Conservation (phyloP, 768 basidiomycete genomes). For the Sporobolomyces roseus region DNA sequence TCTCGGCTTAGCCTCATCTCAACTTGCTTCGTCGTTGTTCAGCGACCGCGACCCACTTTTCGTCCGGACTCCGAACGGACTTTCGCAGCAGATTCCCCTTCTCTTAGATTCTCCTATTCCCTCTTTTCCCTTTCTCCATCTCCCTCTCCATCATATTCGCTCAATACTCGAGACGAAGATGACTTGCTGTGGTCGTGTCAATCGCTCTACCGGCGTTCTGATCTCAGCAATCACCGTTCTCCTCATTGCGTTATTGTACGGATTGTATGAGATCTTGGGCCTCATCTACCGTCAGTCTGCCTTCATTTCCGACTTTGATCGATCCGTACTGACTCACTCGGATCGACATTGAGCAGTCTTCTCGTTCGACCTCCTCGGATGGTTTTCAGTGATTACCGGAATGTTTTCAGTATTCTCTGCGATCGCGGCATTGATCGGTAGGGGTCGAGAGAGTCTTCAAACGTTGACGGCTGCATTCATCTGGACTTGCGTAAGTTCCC, state of each 20-base stretch:
- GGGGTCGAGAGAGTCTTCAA: neutral
- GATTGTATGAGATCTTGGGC: constrained; percentile 2
- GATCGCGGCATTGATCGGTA: neutral
- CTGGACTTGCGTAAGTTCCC: neutral
- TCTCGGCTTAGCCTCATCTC: too few relatives aligned
- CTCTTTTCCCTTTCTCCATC: too few relatives aligned
- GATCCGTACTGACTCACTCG: neutral
- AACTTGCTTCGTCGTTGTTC: too few relatives aligned
- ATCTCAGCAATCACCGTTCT: constrained; percentile 1
- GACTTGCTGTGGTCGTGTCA: neutral
- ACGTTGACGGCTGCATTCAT: constrained; percentile 1
- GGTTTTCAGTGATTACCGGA: constrained; percentile 8
- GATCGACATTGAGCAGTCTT: neutral
- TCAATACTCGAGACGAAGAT: neutral
- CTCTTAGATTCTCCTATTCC: too few relatives aligned
- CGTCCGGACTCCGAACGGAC: too few relatives aligned
- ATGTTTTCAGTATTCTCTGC: neutral
- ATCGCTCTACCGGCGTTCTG: neutral
- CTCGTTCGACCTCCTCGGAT: neutral
- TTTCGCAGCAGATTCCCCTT: too few relatives aligned
- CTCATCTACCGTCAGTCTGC: constrained; percentile 1
- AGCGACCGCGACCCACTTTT: too few relatives aligned
- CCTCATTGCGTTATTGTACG: constrained; percentile 1
- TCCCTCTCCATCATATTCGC: neutral
- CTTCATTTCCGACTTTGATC: neutral